Base-by-base conservation (phyloP, 306 rosid genomes). In the Vigna trinervia region DNA sequence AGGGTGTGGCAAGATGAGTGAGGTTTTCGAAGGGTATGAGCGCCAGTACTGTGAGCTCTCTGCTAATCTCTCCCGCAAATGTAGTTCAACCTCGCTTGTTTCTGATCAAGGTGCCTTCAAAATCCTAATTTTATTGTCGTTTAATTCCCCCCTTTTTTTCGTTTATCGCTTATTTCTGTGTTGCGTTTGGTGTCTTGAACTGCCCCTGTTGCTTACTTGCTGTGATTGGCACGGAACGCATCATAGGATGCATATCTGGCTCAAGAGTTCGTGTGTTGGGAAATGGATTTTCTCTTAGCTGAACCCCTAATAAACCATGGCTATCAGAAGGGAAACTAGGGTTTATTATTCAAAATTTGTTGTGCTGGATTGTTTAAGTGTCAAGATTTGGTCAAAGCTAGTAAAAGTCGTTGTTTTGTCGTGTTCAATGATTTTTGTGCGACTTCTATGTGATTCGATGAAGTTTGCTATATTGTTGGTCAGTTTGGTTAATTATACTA, bases 41-140 rank as follows among this genome's bases (percentile, higher is more conserved):
- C 96, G 97, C 61, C 97, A 92, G 78, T 92, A 90, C 88, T 92
- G 96, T 53, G 97, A 92, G 75, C 97, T 92, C 78, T 92, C 97
- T 47, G 92, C 93, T 51, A 90, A 88, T 79, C 91, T 92, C 69
- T 85, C 97, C 1, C 87, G 96, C 23, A 92, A 92, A 90, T 92
- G 93, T 69, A 86, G 74, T 85, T 87, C 96, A 2, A 58, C 85
- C 4, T 73, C 91, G 65, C 86, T 80, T 86, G 79, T 87, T 76
- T 74, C 93, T 22, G 88, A 84, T 39, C 88, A 79, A 78, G 96
- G 73, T 79, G 30, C 9, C 47, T 57, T 67, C 45, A 74, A 53
- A 41, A 46, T 45, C 17, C 3, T 23, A 22, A 66, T 46, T 75
- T 58, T 48, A n/a, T 57, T 47, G 57, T 67, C 64, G 46, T 66